phyloP scores from a whole-genome alignment of 345 rosid species.

The Arabis hirsuta region DNA sequence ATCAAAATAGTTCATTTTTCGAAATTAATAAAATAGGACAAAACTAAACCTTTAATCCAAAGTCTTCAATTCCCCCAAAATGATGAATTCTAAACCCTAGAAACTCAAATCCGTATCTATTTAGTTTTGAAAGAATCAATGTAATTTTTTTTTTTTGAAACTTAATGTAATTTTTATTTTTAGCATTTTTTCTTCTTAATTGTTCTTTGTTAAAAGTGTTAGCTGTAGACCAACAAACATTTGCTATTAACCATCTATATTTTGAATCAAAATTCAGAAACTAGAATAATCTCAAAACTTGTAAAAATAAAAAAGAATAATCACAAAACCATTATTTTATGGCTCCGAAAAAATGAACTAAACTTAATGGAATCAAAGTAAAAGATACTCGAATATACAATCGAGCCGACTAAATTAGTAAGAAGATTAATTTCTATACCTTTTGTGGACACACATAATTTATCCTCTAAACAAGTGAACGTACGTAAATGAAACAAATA shows the following conservation, averaged over 20 bases:
- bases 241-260: not conserved
- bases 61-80: too few species aligned
- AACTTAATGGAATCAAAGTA: conserved; percentile 18
- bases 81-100: too few species aligned
- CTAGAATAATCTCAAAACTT: not conserved
- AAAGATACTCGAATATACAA: conserved; percentile 24
- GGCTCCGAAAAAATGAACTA: not conserved
- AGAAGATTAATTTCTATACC: conserved; percentile 26
- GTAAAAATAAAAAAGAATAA: not conserved
- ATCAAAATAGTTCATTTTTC: too few species aligned
- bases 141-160: too few species aligned
- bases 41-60: too few species aligned
- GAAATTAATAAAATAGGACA: too few species aligned
- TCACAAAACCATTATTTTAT: not conserved
- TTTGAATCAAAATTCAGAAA: not conserved
- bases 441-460: conserved; percentile 31
- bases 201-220: not conserved
- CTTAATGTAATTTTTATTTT: too few species aligned
- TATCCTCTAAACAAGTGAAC: conserved; percentile 34
- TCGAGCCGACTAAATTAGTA: not conserved
- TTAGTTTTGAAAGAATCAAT: too few species aligned
- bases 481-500: conserved; percentile 6
- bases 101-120: too few species aligned
- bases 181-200: too few species aligned
- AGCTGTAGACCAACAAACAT: not conserved